Percentiles rank a stretch among this genome's conserved stretches.
These are phyloP conservation scores for Phaeosphaeria sp. DNA, from an alignment of 2,329 filamentous ascomycete genomes.

Conservation along the genomic window DNA sequence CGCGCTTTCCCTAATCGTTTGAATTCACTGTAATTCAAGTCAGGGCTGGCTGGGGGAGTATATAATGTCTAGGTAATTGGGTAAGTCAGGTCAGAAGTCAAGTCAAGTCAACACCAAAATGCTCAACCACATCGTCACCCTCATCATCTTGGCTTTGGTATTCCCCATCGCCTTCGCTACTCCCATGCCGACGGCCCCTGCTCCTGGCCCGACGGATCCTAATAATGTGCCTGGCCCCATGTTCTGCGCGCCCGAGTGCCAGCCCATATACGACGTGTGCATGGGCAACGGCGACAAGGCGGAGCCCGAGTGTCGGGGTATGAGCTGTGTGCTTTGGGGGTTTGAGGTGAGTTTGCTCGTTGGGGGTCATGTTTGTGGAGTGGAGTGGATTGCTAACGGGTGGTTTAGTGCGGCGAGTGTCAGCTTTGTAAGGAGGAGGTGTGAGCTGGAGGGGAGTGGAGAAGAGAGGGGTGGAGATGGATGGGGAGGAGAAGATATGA, in stretches of 20 bases:
- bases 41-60: too few species aligned
- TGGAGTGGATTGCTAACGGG: too few species aligned
- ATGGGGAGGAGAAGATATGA: not conserved
- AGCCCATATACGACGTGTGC: not conserved
- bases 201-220: too few species aligned
- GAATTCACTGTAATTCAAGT: too few species aligned
- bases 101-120: not conserved
- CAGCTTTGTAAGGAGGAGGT: not conserved
- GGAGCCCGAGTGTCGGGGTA: not conserved
- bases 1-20: not conserved
- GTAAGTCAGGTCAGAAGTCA: too few species aligned
- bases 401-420: not conserved
- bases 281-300: not conserved
- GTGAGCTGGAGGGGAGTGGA: too few species aligned
- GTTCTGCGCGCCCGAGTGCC: not conserved
- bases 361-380: too few species aligned
- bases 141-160: not conserved
- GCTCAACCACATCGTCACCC: not conserved
- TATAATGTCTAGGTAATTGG: too few species aligned
- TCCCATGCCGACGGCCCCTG: not conserved
- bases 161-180: not conserved
- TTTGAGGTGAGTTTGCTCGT: not conserved
- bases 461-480: not conserved
- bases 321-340: not conserved
- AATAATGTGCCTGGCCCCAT: not conserved